Percentiles rank a stretch among this genome's conserved stretches.
These are phyloP conservation scores for Tolypocladium tropicale DNA, from an alignment of 2,329 filamentous ascomycete genomes.

Conservation along the genomic window DNA sequence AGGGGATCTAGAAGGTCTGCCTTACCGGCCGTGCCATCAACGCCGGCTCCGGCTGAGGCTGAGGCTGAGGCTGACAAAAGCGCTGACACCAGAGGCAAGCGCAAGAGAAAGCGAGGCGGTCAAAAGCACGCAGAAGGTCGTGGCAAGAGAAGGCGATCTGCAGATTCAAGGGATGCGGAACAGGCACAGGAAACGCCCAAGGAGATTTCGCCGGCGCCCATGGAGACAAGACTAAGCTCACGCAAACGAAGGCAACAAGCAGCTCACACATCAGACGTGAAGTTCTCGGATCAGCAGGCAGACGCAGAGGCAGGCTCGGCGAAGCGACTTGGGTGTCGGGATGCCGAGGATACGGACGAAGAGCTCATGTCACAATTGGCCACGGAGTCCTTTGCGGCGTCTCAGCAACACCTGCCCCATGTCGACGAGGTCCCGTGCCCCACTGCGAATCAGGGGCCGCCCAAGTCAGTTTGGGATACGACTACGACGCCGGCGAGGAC, in stretches of 20 bases:
- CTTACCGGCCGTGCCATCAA: conserved; percentile 13
- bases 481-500: conserved; percentile 1
- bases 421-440: background rate
- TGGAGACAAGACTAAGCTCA: conserved; percentile 10
- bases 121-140: conserved; percentile 10
- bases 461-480: background rate
- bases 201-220: background rate
- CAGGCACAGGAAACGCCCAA: conserved; percentile 7
- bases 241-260: conserved; percentile 7
- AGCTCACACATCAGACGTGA: background rate
- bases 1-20: conserved; percentile 4
- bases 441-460: background rate
- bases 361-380: conserved; percentile 31
- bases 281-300: background rate
- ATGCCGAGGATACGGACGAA: conserved; percentile 26
- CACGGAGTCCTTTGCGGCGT: conserved; percentile 28
- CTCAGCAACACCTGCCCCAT: conserved; percentile 19
- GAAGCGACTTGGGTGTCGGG: conserved; percentile 4
- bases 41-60: too few species aligned
- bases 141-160: conserved; percentile 19
- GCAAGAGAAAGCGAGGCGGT: conserved; percentile 18
- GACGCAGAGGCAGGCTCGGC: conserved; percentile 3
- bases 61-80: conserved; percentile 2
- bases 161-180: conserved; percentile 6
- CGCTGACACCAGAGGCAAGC: conserved; percentile 7